Evolutionary conservation across 2,329 filamentous ascomycete species (phyloP), one percentile per base, ranked within the genome.

Genomic region (Aspergillus aculeatus): DNA sequence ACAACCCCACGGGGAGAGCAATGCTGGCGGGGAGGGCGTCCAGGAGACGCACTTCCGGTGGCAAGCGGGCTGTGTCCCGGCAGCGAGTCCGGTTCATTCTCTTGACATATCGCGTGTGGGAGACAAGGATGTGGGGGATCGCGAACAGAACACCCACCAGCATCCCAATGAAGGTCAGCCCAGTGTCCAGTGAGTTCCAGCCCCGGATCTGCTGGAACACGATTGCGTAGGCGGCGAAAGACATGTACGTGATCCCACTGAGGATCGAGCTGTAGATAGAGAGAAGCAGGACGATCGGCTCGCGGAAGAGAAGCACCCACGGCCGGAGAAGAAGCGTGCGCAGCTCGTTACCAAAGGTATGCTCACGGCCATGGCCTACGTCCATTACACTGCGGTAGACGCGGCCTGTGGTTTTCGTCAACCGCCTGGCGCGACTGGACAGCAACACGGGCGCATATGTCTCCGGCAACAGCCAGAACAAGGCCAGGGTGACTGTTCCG

Each of bases 201-300:
- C 38, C 48, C 6, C 53, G 54, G 14, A 41, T 41, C 9, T 52
- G 48, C 19, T 61, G 44, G 14, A 50, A 61, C 16, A 61, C 59
- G 4, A 58, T 58, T 9, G 59, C 55, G 23, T 44, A 50, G 50
- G 59, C 59, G 11, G 29, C 59, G 21, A 61, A 54, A n/a, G 55
- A 56, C 44, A 58, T 50, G 24, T 61, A 61, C 10, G 55, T 23
- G 4, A 52, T 51, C 16, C 49, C 60, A 31, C 54, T 64, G 24
- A 61, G 35, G 24, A 60, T 56, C 24, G 55, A 44, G 23, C 50
- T 52, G 47, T 65, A 65, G 14, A 63, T 47, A 3, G 58, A 62
- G 5, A 65, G n/a, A 14, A 63, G 49, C 23, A 62, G 41, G 7
- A 67, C 58, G 47, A 66, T 67, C 11, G 64, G 64, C 38, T 64